A percentile compares a stretch with the other conserved stretches of the same genome.
Evolutionary conservation across 2,329 filamentous ascomycete species (phyloP).

Genomic region (Alternaria gaisen): DNA sequence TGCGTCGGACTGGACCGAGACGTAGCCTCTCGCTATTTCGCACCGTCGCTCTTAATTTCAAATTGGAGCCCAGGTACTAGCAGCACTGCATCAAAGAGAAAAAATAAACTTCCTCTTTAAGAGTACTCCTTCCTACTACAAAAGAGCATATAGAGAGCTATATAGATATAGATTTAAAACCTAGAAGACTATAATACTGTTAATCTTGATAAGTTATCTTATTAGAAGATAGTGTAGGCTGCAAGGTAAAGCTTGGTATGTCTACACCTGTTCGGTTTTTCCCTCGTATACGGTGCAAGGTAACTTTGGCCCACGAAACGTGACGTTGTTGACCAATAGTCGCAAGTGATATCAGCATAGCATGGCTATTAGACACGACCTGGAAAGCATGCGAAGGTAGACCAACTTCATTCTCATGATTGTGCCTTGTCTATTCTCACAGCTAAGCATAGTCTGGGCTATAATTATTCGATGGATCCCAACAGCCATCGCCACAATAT

Average conservation of each 20-base stretch:
- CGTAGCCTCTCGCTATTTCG: not conserved
- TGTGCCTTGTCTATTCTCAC: not conserved
- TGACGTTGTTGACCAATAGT: no score
- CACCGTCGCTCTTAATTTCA: not conserved
- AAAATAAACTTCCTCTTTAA: no score
- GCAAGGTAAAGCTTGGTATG: not conserved
- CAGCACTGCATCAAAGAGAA: not conserved
- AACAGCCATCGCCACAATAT: not conserved
- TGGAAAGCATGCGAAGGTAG: not conserved
- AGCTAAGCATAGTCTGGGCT: not conserved
- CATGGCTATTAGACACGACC: not conserved
- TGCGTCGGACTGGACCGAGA: slow-evolving; percentile 1
- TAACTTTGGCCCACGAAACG: not conserved
- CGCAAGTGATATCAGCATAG: not conserved
- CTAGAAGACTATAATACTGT: no score
- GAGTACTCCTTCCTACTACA: no score
- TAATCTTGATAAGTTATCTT: no score
- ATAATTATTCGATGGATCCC: not conserved
- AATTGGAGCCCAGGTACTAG: not conserved
- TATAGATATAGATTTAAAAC: no score
- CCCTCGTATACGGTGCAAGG: not conserved
- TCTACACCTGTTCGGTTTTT: not conserved
- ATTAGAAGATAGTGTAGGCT: no score
- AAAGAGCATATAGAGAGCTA: no score
- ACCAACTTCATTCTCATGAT: not conserved